These are phyloP conservation scores for Aphanomyces cochlioides DNA, from an alignment of 352 stramenopile genomes.

Conservation along the genomic window DNA sequence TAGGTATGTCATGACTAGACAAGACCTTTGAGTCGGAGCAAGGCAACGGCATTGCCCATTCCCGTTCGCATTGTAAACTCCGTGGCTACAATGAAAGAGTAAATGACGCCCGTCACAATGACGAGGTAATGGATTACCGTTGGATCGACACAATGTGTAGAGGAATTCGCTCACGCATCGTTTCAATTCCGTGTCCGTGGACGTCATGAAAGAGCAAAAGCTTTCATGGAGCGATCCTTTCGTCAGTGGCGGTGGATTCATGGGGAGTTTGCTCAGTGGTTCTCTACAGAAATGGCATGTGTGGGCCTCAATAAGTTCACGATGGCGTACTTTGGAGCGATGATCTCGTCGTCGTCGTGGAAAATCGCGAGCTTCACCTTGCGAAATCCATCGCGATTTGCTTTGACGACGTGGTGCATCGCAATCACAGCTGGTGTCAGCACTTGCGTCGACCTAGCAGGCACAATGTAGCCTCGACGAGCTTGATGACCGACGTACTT, in stretches of 20 bases:
- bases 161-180: constrained; percentile 69
- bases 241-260: constrained; percentile 4
- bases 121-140: constrained; percentile 42
- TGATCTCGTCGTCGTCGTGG: neutral
- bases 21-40: constrained; percentile 62
- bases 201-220: constrained; percentile 67
- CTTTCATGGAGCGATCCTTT: constrained; percentile 34
- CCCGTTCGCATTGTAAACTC: constrained; percentile 67
- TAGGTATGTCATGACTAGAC: constrained; percentile 39
- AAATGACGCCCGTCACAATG: constrained; percentile 16
- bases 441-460: neutral
- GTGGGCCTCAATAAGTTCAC: neutral
- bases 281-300: constrained; percentile 5
- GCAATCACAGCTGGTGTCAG: constrained; percentile 19
- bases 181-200: constrained; percentile 62
- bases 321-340: neutral
- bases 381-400: neutral
- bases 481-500: neutral
- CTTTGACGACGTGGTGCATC: constrained; percentile 5
- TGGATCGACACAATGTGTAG: constrained; percentile 67
- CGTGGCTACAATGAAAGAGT: constrained; percentile 47
- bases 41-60: constrained; percentile 68
- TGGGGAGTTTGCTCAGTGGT: neutral
- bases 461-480: too few relatives aligned
- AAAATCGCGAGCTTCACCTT: constrained; percentile 8